Base-by-base conservation (phyloP, 2,329 filamentous ascomycete species). In the Trichoderma koningiopsis region DNA sequence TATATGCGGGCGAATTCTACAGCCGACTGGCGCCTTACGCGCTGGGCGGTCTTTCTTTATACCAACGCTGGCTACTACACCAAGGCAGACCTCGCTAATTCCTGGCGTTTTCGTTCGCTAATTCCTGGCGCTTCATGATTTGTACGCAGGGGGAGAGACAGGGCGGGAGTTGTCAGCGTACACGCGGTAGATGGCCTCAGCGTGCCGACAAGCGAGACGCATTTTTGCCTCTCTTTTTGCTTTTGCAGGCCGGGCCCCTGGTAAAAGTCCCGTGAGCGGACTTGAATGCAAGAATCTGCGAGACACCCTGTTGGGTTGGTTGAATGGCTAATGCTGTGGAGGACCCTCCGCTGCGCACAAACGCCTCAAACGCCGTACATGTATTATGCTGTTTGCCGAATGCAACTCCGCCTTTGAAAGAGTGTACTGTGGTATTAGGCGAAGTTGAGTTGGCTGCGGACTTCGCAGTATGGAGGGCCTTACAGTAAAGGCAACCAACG, bases 201-300 rank as follows among this genome's bases (percentile, higher is more conserved):
- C 13, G 13, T 58, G 31, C 47, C 47, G n/a, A 16, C n/a, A 52
- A 24, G 59, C 29, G 60, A 53, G 24, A 52, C 60, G 22, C 31
- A 14, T 24, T 37, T 37, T 29, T 60, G 55, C 57, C 29, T 19
- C 31, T 22, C 19, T 49, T 14, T 35, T 14, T 33, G 8, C 7
- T 33, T 10, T 33, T 16, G n/a, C 24, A 35, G n/a, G 49, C 43
- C 62, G 14, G n/a, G 37, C 63, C 57, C 63, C 53, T 58, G 40
- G 52, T 27, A 37, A 37, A 43, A 68, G 33, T 68, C 65, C 65
- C 65, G 57, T 68, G 65, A 68, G 65, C 65, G 16, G 4, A 11
- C 16, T 24, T 31, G 31, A 47, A 68, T 68, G 65, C 65, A 68
- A 49, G 57, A 55, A 40, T 61, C 40, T 61, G 43, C 43, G 56